Conservation (phyloP, 2,329 filamentous ascomycete species). For the Phyllosticta paracitricarpa region DNA sequence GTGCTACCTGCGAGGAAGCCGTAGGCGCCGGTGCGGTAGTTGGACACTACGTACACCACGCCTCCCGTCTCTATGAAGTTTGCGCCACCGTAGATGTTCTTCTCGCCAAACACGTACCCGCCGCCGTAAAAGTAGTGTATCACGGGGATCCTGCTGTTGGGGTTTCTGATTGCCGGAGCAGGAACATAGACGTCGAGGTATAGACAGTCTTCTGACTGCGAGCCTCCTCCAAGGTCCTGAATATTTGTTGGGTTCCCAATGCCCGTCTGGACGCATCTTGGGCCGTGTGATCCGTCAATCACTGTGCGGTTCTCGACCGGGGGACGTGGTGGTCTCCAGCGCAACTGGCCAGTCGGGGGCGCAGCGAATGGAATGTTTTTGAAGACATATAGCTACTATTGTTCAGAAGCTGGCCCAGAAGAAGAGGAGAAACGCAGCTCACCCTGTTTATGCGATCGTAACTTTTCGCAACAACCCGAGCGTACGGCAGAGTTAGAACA, state of each 20-base stretch:
- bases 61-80: slow-evolving; percentile 25
- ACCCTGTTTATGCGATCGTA: slow-evolving; percentile 18
- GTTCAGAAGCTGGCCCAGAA: not conserved
- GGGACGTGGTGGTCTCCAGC: slow-evolving; percentile 33
- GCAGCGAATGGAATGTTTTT: slow-evolving; percentile 37
- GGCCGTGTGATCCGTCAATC: not conserved
- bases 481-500: slow-evolving; percentile 24
- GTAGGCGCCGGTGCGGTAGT: slow-evolving; percentile 37
- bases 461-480: slow-evolving; percentile 20
- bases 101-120: slow-evolving; percentile 33
- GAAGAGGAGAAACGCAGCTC: not conserved
- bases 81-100: slow-evolving; percentile 32
- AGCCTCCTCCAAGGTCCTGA: not conserved
- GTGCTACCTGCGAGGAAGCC: slow-evolving; percentile 39
- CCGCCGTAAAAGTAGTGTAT: slow-evolving; percentile 37
- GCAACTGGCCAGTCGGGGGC: slow-evolving; percentile 30
- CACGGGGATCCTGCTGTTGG: slow-evolving; percentile 32
- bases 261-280: not conserved
- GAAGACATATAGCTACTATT: slow-evolving; percentile 25
- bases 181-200: slow-evolving; percentile 43
- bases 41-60: slow-evolving; percentile 38
- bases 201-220: slow-evolving; percentile 37
- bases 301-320: slow-evolving; percentile 13
- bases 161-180: slow-evolving; percentile 29
- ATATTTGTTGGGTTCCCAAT: slow-evolving; percentile 1